Evolutionary conservation across 2,329 filamentous ascomycete genomes (phyloP).

Genomic region (Trichoderma lentiforme): DNA sequence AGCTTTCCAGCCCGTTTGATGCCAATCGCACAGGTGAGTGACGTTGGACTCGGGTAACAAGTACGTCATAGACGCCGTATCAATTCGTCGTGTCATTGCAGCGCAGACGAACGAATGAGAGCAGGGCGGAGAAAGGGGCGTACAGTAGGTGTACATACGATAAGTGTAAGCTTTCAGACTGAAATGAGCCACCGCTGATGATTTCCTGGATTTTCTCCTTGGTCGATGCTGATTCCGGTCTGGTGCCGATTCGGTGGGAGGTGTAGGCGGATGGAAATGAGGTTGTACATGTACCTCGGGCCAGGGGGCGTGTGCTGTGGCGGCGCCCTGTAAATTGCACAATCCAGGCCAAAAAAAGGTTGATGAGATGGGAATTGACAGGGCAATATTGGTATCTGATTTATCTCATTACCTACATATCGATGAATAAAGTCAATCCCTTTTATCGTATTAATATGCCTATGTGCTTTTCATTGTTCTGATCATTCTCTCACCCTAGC

Average conservation of each 20-base stretch:
- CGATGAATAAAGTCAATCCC: not conserved
- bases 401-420: too few relatives aligned
- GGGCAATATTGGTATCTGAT: not conserved
- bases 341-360: not conserved
- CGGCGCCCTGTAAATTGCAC: not conserved
- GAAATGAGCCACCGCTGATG: not conserved
- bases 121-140: not conserved
- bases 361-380: not conserved
- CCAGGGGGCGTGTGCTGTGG: not conserved
- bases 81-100: not conserved
- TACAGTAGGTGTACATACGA: not conserved
- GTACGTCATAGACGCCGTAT: conserved; percentile 32
- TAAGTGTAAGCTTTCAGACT: not conserved
- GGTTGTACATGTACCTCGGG: not conserved
- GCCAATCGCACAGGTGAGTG: conserved; percentile 26
- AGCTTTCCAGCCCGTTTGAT: conserved; percentile 19
- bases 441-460: not conserved
- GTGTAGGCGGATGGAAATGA: conserved; percentile 3
- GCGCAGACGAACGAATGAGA: not conserved
- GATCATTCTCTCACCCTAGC: not conserved
- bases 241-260: not conserved
- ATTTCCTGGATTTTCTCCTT: not conserved
- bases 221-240: not conserved
- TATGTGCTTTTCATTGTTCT: not conserved
- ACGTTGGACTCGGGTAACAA: conserved; percentile 34